Percentiles rank a stretch among this genome's conserved stretches.
Conservation (phyloP, 768 basidiomycete genomes). For the Suillus clintonianus region DNA sequence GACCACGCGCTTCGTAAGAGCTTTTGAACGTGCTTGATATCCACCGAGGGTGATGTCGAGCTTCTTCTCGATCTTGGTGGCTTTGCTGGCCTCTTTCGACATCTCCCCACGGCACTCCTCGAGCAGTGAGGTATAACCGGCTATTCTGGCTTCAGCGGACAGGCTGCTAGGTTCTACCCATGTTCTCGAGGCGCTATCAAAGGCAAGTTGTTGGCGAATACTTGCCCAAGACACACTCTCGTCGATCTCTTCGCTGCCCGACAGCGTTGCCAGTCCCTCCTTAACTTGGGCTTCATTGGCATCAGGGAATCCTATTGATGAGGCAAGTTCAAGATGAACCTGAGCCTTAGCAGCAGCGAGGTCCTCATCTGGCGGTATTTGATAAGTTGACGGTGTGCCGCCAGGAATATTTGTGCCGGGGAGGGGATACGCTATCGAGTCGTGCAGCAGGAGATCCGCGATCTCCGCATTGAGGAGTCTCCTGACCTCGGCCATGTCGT, state of each 20-base stretch:
- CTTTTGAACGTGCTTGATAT: constrained; percentile 75
- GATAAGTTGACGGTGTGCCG: constrained; percentile 65
- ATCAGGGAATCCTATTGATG: constrained; percentile 79
- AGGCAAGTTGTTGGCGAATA: constrained; percentile 61
- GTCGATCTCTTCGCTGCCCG: constrained; percentile 62
- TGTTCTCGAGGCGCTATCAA: constrained; percentile 50
- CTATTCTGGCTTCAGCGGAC: constrained; percentile 57
- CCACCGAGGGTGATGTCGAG: constrained; percentile 87
- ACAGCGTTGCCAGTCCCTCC: constrained; percentile 67
- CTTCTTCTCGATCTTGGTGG: constrained; percentile 88
- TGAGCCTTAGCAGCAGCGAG: constrained; percentile 67
- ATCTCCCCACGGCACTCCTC: constrained; percentile 68
- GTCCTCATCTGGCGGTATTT: constrained; percentile 75
- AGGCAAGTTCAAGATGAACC: constrained; percentile 81
- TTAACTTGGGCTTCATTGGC: constrained; percentile 79
- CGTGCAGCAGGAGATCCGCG: constrained; percentile 78
- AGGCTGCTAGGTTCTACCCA: constrained; percentile 73
- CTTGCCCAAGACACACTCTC: constrained; percentile 72
- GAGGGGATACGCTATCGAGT: constrained; percentile 83
- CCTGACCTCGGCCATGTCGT: constrained; percentile 52
- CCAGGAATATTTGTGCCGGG: constrained; percentile 85
- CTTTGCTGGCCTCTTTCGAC: constrained; percentile 78
- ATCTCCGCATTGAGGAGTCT: constrained; percentile 78
- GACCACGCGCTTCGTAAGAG: constrained; percentile 61
- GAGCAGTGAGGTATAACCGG: constrained; percentile 65